phyloP scores from a whole-genome alignment of 768 basidiomycete genomes.

The Grammothele lineata region DNA sequence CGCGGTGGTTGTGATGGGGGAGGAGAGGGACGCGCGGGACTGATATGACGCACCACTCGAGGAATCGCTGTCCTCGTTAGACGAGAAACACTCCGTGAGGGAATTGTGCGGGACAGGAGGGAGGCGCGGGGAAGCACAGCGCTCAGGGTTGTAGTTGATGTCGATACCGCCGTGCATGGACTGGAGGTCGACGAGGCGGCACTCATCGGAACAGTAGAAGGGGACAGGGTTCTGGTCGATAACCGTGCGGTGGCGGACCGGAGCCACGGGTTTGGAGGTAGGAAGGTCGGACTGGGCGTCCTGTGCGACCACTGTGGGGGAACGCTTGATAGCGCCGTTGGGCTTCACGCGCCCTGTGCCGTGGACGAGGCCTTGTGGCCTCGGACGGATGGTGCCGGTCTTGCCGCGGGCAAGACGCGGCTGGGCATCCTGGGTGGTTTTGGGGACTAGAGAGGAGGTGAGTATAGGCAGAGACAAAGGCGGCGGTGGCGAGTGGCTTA shows the following conservation, averaged over 20 bases:
- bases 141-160: conserved; percentile 43
- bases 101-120: conserved; percentile 41
- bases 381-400: conserved; percentile 34
- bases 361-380: conserved; percentile 51
- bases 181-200: conserved; percentile 56
- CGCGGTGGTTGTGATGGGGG: conserved; percentile 27
- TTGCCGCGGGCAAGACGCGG: conserved; percentile 29
- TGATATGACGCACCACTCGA: conserved; percentile 28
- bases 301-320: conserved; percentile 20
- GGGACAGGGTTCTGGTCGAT: conserved; percentile 81
- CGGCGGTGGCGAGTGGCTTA: conserved; percentile 24
- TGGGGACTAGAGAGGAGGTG: conserved; percentile 19
- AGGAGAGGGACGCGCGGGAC: conserved; percentile 28
- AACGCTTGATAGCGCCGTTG: conserved; percentile 50
- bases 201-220: conserved; percentile 81
- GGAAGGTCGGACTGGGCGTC: conserved; percentile 18
- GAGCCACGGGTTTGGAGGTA: conserved; percentile 26
- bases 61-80: conserved; percentile 39
- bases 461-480: conserved; percentile 11
- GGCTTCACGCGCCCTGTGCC: conserved; percentile 62
- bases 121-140: conserved; percentile 29
- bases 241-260: conserved; percentile 54
- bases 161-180: conserved; percentile 36
- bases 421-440: conserved; percentile 19
- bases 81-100: conserved; percentile 22